Evolutionary conservation across 208 protist genomes (phyloP).

Genomic region (Wallacemonas collosoma): DNA sequence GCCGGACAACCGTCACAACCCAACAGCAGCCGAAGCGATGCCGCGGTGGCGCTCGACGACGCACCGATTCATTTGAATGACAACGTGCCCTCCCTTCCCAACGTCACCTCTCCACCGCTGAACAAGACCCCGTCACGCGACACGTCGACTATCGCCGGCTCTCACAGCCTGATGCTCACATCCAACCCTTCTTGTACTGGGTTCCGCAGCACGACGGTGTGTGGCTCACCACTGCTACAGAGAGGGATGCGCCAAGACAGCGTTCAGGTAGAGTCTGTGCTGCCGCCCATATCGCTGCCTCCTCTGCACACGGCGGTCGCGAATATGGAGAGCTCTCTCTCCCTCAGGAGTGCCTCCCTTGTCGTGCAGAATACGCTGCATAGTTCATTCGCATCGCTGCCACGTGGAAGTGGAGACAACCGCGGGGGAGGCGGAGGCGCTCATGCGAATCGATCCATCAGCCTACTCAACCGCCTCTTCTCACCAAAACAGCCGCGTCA

Average conservation of each 20-base stretch:
- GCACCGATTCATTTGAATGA: neutral
- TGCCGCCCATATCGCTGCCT: neutral
- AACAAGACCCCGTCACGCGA: neutral
- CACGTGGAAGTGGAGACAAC: neutral
- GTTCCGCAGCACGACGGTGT: neutral
- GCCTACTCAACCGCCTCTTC: slow-evolving; percentile 3
- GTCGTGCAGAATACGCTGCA: neutral
- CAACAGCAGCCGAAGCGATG: neutral
- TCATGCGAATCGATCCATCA: neutral
- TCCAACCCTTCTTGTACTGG: neutral
- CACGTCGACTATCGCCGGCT: neutral
- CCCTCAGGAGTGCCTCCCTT: neutral
- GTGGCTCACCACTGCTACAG: neutral
- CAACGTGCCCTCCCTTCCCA: neutral
- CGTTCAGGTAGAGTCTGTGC: neutral
- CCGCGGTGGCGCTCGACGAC: neutral
- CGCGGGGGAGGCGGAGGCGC: neutral
- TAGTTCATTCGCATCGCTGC: neutral
- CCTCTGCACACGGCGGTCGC: neutral
- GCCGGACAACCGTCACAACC: neutral
- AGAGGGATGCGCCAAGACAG: neutral
- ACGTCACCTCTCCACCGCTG: neutral
- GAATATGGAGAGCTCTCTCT: neutral
- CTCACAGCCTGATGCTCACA: neutral
- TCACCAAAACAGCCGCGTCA: neutral